These are phyloP conservation scores for Blastobotrys capitulatus DNA, from an alignment of 1,139 yeast genomes.

Conservation along the genomic window DNA sequence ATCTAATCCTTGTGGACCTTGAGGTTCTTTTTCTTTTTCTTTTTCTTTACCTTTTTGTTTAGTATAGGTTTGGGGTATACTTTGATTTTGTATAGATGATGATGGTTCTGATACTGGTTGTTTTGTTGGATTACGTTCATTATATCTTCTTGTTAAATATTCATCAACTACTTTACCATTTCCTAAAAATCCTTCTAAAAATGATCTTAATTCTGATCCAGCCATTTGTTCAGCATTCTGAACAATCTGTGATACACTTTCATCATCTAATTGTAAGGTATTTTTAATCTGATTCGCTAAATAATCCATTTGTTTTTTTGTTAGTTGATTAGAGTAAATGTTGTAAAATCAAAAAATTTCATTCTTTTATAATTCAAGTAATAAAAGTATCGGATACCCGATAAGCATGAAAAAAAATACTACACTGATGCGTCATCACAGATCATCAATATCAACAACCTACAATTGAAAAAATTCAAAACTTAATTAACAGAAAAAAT, in stretches of 20 bases:
- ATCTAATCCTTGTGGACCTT: slow-evolving; percentile 1
- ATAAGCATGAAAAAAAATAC: not conserved
- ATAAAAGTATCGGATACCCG: too few species aligned
- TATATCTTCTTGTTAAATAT: slow-evolving; percentile 5
- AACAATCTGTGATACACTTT: slow-evolving; percentile 12
- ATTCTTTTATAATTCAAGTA: too few species aligned
- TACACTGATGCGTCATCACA: not conserved
- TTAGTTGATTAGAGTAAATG: not conserved
- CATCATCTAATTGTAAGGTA: slow-evolving; percentile 12
- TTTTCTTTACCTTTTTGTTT: not conserved
- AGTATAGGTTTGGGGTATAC: not conserved
- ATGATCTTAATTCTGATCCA: slow-evolving; percentile 7
- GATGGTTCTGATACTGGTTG: not conserved
- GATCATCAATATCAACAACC: not conserved
- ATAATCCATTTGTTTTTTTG: not conserved
- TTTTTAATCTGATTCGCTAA: not conserved
- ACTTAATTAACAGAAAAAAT: not conserved
- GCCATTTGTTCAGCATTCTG: slow-evolving; percentile 10
- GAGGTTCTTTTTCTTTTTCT: not conserved
- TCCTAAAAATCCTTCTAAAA: slow-evolving; percentile 12
- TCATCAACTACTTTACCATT: slow-evolving; percentile 7
- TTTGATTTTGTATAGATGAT: not conserved
- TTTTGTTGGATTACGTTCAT: not conserved
- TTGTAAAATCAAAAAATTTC: too few species aligned
- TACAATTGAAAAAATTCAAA: not conserved